Evolutionary conservation across 805 yeast genomes (phyloP), one percentile per base, ranked within the genome.

Genomic region (Metschnikowia peoriensis): DNA sequence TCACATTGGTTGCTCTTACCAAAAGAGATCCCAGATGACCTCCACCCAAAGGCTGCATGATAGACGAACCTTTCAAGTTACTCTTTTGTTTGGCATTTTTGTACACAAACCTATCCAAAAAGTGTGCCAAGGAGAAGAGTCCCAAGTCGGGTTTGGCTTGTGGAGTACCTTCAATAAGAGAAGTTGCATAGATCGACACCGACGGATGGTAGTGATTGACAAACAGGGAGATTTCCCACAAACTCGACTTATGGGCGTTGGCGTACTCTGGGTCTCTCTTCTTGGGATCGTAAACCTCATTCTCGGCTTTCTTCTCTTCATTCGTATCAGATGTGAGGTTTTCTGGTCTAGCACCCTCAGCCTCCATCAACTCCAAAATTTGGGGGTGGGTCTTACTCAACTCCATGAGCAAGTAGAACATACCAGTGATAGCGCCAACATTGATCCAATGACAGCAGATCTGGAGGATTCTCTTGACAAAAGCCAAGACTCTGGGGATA

Each of bases 11-110:
- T n/a, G 89, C 82, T 62, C 76, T 84, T 11, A 88, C 89, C 59
- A 88, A 75, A 49, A 87, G 70, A 5, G 85, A 73, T 9, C 88
- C 89, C 17, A 89, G 85, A 56, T 86, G 88, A 1, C 84, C 79
- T 57, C 97, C 97, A 43, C 96, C 91, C 58, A 94, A 77, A 47
- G 99, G 98, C 76, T 94, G 99, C 98, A 94, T 94, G 66, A 94
- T 92, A 42, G 97, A 90, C 4, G 87, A 77, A 63, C 98, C 98
- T 66, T 88, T 85, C n/a, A 85, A 73, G 35, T 75, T 68, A 16
- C 84, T 77, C 69, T 86, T 88, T 62, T 83, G 86, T 73, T 89
- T 90, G 45, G 97, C 89, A 68, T 91, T 90, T 72, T 89, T 87
- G 75, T 94, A 94, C 39, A 94, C 97, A 72, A 96, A 94, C 69